phyloP scores from a whole-genome alignment of 495 filamentous ascomycete species.

The Arthonia radiata region DNA sequence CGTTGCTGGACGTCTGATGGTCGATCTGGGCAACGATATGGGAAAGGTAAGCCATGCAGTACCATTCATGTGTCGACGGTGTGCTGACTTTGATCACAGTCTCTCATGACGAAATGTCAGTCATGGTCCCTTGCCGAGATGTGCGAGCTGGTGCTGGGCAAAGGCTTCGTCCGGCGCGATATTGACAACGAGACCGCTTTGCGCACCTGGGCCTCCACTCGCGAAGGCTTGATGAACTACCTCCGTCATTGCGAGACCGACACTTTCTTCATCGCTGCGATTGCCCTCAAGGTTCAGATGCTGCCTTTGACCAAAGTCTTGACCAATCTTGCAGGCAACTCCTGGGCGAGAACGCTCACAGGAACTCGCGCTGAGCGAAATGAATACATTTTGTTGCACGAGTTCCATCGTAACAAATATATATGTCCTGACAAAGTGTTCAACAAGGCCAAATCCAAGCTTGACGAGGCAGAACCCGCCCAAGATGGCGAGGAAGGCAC shows the following conservation, averaged over 20 bases:
- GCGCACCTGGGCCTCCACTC: slow-evolving; percentile 65
- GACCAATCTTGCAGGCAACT: slow-evolving; percentile 92
- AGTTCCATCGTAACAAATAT: slow-evolving; percentile 87
- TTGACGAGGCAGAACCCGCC: slow-evolving; percentile 33
- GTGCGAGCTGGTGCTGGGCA: slow-evolving; percentile 66
- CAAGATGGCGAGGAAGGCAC: slow-evolving; percentile 47
- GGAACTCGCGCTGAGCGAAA: slow-evolving; percentile 93
- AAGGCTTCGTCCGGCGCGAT: slow-evolving; percentile 43
- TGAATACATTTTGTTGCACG: slow-evolving; percentile 95
- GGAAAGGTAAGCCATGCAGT: slow-evolving; percentile 35
- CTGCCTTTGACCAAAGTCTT: slow-evolving; percentile 81
- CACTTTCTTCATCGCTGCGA: slow-evolving; percentile 81
- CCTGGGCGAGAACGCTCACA: slow-evolving; percentile 86
- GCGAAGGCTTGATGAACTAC: slow-evolving; percentile 77
- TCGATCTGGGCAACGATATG: slow-evolving; percentile 87
- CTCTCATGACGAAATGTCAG: slow-evolving; percentile 87
- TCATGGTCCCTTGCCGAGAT: slow-evolving; percentile 96
- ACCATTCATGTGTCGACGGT: not conserved
- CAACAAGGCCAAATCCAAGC: slow-evolving; percentile 41
- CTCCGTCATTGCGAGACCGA: slow-evolving; percentile 79
- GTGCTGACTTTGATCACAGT: slow-evolving; percentile 24
- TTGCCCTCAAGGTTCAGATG: slow-evolving; percentile 73
- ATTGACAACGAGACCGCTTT: slow-evolving; percentile 69
- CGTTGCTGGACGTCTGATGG: slow-evolving; percentile 69
- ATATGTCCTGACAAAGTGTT: slow-evolving; percentile 84